phyloP scores from a whole-genome alignment of 2,329 filamentous ascomycete species.

The Aspergillus fumigatiaffinis region DNA sequence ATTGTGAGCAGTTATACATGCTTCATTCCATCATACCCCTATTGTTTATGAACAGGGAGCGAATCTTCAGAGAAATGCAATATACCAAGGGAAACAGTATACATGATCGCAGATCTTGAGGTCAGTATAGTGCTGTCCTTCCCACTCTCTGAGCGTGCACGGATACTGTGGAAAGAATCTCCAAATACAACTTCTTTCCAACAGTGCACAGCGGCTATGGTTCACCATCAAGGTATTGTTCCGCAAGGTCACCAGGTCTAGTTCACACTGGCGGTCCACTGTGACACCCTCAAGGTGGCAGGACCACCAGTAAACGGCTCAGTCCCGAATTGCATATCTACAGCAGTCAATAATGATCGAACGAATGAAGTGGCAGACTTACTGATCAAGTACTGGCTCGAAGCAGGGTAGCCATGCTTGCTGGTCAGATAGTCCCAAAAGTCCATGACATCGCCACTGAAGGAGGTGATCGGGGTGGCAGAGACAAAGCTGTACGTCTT shows the following conservation, averaged over 20 bases:
- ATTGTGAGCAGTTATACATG: too few species aligned
- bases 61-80: neutral
- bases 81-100: neutral
- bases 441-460: constrained; percentile 52
- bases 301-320: constrained; percentile 53
- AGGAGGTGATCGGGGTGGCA: constrained; percentile 42
- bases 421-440: constrained; percentile 53
- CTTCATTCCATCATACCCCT: too few species aligned
- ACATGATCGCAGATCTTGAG: too few species aligned
- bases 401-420: constrained; percentile 45
- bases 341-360: neutral
- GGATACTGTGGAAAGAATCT: too few species aligned
- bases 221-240: too few species aligned
- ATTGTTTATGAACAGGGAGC: neutral
- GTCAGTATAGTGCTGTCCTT: too few species aligned
- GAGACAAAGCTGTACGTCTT: constrained; percentile 57
- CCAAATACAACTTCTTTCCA: too few species aligned
- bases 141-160: too few species aligned
- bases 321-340: constrained; percentile 46
- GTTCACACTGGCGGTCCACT: constrained; percentile 13
- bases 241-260: neutral
- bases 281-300: constrained; percentile 29
- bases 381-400: constrained; percentile 49
- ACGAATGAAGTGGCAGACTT: constrained; percentile 19
- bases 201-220: neutral